phyloP scores from a whole-genome alignment of 78 protist species.

The Tieghemostelium lacteum region DNA sequence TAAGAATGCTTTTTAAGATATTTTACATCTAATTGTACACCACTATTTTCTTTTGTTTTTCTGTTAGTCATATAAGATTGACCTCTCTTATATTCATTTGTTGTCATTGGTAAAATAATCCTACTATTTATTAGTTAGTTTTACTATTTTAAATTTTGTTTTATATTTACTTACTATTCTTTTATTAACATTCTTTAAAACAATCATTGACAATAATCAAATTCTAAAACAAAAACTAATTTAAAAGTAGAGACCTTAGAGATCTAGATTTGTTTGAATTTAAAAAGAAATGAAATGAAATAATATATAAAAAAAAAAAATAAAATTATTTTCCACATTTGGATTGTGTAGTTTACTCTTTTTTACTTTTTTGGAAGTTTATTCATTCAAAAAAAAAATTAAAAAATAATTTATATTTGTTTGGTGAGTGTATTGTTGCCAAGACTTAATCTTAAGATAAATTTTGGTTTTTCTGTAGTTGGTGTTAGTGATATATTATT shows the following conservation, averaged over 20 bases:
- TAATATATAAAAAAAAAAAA: too few species aligned
- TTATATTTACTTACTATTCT: conserved; percentile 8
- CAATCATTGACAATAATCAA: too few species aligned
- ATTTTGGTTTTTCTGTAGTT: background rate
- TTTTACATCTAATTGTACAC: conserved; percentile 32
- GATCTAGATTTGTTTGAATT: too few species aligned
- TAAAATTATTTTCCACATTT: too few species aligned
- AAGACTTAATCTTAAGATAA: background rate
- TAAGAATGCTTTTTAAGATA: conserved; percentile 23
- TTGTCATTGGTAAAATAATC: conserved; percentile 51
- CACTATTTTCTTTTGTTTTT: conserved; percentile 35
- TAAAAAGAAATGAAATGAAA: too few species aligned
- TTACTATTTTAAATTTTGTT: background rate
- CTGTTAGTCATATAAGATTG: conserved; percentile 21
- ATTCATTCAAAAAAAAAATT: too few species aligned
- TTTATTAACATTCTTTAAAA: conserved; percentile 18
- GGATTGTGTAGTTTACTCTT: too few species aligned
- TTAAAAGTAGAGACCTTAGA: too few species aligned
- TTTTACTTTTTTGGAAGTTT: too few species aligned
- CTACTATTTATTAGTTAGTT: conserved; percentile 23
- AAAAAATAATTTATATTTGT: background rate
- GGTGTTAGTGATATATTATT: background rate
- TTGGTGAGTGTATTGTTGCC: background rate
- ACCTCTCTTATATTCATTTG: conserved; percentile 49
- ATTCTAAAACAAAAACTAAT: too few species aligned